A percentile compares a stretch with the other conserved stretches of the same genome.
Evolutionary conservation across 2,329 filamentous ascomycete species (phyloP).

Genomic region (Alternaria panax): DNA sequence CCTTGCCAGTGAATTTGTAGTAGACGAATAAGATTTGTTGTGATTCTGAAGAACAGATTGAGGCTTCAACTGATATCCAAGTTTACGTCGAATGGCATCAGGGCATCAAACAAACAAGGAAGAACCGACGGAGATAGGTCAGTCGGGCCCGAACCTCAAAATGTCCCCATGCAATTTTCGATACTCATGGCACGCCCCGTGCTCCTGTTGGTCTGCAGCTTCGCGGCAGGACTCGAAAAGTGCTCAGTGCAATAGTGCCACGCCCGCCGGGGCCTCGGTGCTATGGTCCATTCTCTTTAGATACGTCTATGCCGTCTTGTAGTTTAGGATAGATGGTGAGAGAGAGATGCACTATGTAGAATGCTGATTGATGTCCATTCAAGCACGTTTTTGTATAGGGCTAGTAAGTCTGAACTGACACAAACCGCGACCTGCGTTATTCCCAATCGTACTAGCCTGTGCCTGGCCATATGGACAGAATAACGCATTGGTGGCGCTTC

Average conservation of each 20-base stretch:
- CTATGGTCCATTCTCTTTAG: conserved; percentile 26
- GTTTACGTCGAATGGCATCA: not conserved
- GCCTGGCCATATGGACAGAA: not conserved
- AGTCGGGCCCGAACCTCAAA: conserved; percentile 5
- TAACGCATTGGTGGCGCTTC: conserved; percentile 7
- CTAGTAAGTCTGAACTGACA: not conserved
- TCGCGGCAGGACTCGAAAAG: not conserved
- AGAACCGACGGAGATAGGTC: conserved; percentile 21
- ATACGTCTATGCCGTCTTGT: conserved; percentile 5
- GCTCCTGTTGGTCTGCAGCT: conserved; percentile 12
- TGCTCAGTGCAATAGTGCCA: conserved; percentile 11
- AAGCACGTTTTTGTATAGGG: conserved; percentile 12
- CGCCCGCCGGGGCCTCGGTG: conserved; percentile 16
- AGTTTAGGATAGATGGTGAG: conserved; percentile 11
- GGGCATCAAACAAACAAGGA: conserved; percentile 13
- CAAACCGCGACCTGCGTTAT: not conserved
- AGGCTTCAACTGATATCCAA: not conserved
- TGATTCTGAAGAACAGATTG: not conserved
- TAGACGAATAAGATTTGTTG: not conserved
- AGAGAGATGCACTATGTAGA: not conserved
- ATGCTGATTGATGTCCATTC: not conserved
- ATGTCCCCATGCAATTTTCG: conserved; percentile 14
- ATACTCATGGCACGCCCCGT: conserved; percentile 18
- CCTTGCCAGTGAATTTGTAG: not conserved
- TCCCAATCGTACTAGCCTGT: not conserved